phyloP scores from a whole-genome alignment of 164 flowering plant species.

The Stephania cephalantha region DNA sequence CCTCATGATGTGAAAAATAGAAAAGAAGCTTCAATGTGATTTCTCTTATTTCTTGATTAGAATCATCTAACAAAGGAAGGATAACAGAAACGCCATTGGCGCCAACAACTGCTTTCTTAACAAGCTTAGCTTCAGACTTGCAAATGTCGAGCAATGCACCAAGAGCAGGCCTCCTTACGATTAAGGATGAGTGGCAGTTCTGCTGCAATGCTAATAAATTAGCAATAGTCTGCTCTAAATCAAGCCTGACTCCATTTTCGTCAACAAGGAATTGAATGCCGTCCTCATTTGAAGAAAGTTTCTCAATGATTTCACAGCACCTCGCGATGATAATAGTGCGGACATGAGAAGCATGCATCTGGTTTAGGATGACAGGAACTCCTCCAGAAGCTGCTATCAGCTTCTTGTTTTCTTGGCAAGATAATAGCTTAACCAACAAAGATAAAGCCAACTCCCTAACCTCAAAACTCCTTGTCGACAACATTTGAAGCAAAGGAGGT shows the following conservation, averaged over 20 bases:
- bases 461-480: conserved; percentile 36
- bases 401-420: conserved; percentile 40
- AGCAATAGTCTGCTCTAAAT: conserved; percentile 33
- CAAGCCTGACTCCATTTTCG: conserved; percentile 35
- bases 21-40: conserved; percentile 43
- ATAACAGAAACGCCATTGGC: conserved; percentile 45
- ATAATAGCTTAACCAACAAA: conserved; percentile 41
- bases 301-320: conserved; percentile 48
- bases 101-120: conserved; percentile 42
- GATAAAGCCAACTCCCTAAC: conserved; percentile 40
- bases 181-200: conserved; percentile 25
- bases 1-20: conserved; percentile 51
- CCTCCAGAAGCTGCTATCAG: conserved; percentile 50
- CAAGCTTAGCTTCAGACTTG: conserved; percentile 37
- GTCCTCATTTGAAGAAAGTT: conserved; percentile 43
- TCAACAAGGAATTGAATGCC: conserved; percentile 52
- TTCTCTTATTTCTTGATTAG: conserved; percentile 48
- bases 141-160: conserved; percentile 45
- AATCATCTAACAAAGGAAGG: conserved; percentile 55
- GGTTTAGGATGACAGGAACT: conserved; percentile 38
- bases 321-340: conserved; percentile 30
- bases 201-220: conserved; percentile 40
- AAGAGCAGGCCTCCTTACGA: conserved; percentile 39
- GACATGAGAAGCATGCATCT: conserved; percentile 32
- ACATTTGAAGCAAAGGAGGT: conserved; percentile 54